Evolutionary conservation across 768 basidiomycete species (phyloP).

Genomic region (Termitomyces sp.): DNA sequence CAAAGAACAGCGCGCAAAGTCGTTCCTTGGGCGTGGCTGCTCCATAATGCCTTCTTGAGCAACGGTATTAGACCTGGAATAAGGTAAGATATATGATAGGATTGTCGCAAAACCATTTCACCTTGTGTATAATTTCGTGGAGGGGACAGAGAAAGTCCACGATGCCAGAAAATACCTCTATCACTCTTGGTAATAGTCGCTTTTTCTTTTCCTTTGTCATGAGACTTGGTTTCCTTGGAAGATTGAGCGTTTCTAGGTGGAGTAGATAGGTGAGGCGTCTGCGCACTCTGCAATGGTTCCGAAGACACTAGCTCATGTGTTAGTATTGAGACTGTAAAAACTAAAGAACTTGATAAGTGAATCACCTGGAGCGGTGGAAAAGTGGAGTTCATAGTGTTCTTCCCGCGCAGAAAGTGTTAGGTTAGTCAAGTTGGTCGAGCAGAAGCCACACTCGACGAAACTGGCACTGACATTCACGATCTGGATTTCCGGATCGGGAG

Average conservation of each 20-base stretch:
- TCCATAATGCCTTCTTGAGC: slow-evolving; percentile 52
- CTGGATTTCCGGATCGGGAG: slow-evolving; percentile 10
- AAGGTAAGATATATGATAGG: neutral
- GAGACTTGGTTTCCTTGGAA: neutral
- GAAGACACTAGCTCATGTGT: neutral
- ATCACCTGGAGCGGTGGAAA: slow-evolving; percentile 18
- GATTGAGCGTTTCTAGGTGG: neutral
- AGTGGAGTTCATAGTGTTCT: slow-evolving; percentile 56
- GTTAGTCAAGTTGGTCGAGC: slow-evolving; percentile 36
- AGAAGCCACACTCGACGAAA: slow-evolving; percentile 47
- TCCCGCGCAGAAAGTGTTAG: slow-evolving; percentile 38
- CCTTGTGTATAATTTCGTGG: slow-evolving; percentile 62
- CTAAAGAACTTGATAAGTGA: neutral
- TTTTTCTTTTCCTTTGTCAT: slow-evolving; percentile 9
- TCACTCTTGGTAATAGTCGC: slow-evolving; percentile 20
- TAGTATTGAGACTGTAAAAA: neutral
- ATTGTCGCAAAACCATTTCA: slow-evolving; percentile 20
- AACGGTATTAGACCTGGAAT: slow-evolving; percentile 60
- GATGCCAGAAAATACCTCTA: slow-evolving; percentile 65
- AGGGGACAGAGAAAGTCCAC: slow-evolving; percentile 39
- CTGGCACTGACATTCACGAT: slow-evolving; percentile 1
- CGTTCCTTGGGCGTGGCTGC: slow-evolving; percentile 45
- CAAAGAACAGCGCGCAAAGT: slow-evolving; percentile 63
- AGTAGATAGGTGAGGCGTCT: neutral
- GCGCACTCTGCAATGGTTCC: neutral